Percentiles rank a stretch among this genome's conserved stretches.
phyloP scores from a whole-genome alignment of 2,329 filamentous ascomycete species.

The Paracoccidioides brasiliensis region DNA sequence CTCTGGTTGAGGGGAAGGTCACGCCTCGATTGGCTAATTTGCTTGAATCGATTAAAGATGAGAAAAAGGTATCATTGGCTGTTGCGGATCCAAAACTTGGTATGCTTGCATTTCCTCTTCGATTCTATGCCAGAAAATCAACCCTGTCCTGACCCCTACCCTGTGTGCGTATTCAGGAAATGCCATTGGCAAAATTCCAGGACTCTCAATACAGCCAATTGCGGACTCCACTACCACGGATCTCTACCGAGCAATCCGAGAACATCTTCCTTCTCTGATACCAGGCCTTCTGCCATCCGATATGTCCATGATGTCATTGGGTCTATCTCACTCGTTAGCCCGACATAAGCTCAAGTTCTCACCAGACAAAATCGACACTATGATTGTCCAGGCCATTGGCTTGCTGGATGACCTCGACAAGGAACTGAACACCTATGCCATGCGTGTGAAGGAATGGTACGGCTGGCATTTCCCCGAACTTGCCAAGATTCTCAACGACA shows the following conservation, averaged over 20 bases:
- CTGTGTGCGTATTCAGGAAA: slow-evolving; percentile 38
- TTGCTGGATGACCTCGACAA: slow-evolving; percentile 95
- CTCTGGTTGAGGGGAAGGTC: slow-evolving; percentile 86
- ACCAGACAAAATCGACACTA: slow-evolving; percentile 95
- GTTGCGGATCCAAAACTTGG: slow-evolving; percentile 86
- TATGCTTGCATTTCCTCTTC: slow-evolving; percentile 15
- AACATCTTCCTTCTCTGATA: slow-evolving; percentile 79
- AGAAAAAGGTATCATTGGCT: slow-evolving; percentile 91
- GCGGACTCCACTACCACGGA: slow-evolving; percentile 74
- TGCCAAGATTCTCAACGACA: slow-evolving; percentile 94
- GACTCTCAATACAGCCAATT: slow-evolving; percentile 71
- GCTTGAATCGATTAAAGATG: slow-evolving; percentile 82
- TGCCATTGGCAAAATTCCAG: slow-evolving; percentile 82
- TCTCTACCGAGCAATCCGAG: slow-evolving; percentile 85
- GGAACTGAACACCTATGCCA: slow-evolving; percentile 96
- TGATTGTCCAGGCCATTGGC: slow-evolving; percentile 96
- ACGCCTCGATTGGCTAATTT: slow-evolving; percentile 72
- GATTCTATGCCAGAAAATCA: neutral
- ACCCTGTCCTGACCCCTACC: neutral
- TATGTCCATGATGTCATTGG: slow-evolving; percentile 85
- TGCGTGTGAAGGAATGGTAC: slow-evolving; percentile 99
- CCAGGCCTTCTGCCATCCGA: slow-evolving; percentile 75
- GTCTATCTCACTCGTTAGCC: slow-evolving; percentile 92
- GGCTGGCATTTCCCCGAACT: slow-evolving; percentile 99
- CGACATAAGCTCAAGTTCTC: slow-evolving; percentile 98